These are phyloP conservation scores for Backusella psychrophila DNA, from an alignment of 192 early-diverging fungal genomes.

Conservation along the genomic window DNA sequence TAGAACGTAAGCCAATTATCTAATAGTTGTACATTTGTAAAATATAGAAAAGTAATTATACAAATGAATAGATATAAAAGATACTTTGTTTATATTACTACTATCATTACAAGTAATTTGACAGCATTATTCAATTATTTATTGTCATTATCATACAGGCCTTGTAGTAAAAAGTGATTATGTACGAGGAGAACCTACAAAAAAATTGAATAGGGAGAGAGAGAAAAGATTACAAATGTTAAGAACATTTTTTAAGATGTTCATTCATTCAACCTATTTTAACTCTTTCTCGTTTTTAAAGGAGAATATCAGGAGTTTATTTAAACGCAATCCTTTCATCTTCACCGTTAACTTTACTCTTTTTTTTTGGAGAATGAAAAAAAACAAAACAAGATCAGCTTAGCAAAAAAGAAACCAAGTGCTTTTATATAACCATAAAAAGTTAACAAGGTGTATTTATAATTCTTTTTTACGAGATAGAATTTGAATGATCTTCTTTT, in stretches of 20 bases:
- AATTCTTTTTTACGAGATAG: neutral
- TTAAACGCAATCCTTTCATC: neutral
- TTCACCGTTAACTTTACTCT: neutral
- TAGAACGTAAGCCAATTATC: neutral
- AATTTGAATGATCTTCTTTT: neutral
- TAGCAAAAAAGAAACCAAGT: neutral
- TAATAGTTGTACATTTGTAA: neutral
- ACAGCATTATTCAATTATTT: neutral
- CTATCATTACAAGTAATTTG: neutral
- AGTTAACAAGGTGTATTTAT: neutral
- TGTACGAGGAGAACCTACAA: neutral
- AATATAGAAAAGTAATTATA: neutral
- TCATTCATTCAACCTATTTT: neutral
- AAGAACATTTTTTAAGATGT: neutral
- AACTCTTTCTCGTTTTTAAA: neutral
- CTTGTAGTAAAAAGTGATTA: neutral
- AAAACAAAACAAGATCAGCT: neutral
- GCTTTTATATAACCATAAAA: neutral
- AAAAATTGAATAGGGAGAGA: neutral
- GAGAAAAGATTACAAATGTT: neutral
- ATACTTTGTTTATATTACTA: neutral
- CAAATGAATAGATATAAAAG: neutral
- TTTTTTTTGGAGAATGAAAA: neutral
- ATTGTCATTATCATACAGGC: neutral
- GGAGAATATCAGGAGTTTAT: neutral